Evolutionary conservation across 2,329 filamentous ascomycete genomes (phyloP).

Genomic region (Chaetomium olivaceum): DNA sequence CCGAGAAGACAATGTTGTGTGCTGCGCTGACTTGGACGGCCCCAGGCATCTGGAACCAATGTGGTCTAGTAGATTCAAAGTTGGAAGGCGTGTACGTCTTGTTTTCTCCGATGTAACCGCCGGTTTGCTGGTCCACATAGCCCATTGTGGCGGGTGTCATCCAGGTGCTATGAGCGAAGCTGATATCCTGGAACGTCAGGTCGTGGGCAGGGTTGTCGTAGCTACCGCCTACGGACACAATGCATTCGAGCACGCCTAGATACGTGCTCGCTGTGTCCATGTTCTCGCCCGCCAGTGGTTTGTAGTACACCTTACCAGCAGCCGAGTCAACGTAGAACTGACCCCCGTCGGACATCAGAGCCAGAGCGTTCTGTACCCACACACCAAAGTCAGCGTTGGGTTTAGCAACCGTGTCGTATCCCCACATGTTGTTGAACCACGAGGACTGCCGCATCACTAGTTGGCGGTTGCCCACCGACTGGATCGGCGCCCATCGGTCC

Average conservation of each 20-base stretch:
- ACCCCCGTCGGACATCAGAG: neutral
- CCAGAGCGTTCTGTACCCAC: constrained; percentile 9
- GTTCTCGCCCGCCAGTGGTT: too few relatives aligned
- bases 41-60: too few relatives aligned
- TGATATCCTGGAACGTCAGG: too few relatives aligned
- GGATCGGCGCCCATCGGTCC: too few relatives aligned
- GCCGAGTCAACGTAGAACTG: neutral
- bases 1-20: too few relatives aligned
- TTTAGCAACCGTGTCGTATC: constrained; percentile 7
- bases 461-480: constrained; percentile 8
- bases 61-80: constrained; percentile 1
- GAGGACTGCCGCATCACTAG: neutral
- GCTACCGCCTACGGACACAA: too few relatives aligned
- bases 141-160: constrained; percentile 3
- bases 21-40: too few relatives aligned
- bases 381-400: constrained; percentile 5
- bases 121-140: constrained; percentile 7
- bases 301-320: too few relatives aligned
- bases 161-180: too few relatives aligned
- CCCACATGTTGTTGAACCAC: constrained; percentile 10
- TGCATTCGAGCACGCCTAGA: too few relatives aligned
- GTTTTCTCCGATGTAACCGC: constrained; percentile 8
- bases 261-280: too few relatives aligned
- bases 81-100: constrained; percentile 8
- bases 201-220: too few relatives aligned